Conservation (phyloP, 2,329 filamentous ascomycete genomes). For the Beauveria asiatica region DNA sequence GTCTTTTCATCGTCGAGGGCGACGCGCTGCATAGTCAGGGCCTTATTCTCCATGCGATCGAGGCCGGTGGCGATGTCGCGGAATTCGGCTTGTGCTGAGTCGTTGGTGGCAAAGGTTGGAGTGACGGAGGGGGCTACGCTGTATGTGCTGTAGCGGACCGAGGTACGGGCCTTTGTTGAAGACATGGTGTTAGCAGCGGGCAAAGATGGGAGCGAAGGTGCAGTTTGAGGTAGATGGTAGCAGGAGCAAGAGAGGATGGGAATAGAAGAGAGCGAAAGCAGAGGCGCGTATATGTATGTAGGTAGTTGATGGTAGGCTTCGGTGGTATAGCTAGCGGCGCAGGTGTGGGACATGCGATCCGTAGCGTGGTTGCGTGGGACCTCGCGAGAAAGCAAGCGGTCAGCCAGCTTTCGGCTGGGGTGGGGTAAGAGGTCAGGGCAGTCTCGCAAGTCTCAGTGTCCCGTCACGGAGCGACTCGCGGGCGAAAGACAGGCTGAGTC, state of each 20-base stretch:
- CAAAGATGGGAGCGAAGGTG: not conserved
- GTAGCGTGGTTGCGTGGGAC: not conserved
- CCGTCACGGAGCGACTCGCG: not conserved
- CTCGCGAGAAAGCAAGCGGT: no score
- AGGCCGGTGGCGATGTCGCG: slow-evolving; percentile 69
- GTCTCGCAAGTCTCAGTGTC: not conserved
- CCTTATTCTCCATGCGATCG: slow-evolving; percentile 84
- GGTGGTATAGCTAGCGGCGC: not conserved
- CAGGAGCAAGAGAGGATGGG: not conserved
- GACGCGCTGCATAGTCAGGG: slow-evolving; percentile 73
- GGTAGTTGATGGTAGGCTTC: not conserved
- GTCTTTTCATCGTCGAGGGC: slow-evolving; percentile 38
- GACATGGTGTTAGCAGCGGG: slow-evolving; percentile 11
- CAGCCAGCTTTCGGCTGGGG: no score
- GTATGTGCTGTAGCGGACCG: slow-evolving; percentile 51
- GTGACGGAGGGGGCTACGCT: slow-evolving; percentile 54
- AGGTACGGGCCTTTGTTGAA: slow-evolving; percentile 38
- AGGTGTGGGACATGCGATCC: not conserved
- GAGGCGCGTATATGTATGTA: not conserved
- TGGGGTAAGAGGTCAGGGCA: not conserved
- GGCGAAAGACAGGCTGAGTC: not conserved
- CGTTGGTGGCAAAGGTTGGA: slow-evolving; percentile 41
- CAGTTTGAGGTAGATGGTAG: not conserved
- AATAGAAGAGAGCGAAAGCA: not conserved
- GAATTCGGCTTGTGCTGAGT: slow-evolving; percentile 50